Evolutionary conservation across 164 flowering plant genomes (phyloP).

Genomic region (Vitis rotundifolia): DNA sequence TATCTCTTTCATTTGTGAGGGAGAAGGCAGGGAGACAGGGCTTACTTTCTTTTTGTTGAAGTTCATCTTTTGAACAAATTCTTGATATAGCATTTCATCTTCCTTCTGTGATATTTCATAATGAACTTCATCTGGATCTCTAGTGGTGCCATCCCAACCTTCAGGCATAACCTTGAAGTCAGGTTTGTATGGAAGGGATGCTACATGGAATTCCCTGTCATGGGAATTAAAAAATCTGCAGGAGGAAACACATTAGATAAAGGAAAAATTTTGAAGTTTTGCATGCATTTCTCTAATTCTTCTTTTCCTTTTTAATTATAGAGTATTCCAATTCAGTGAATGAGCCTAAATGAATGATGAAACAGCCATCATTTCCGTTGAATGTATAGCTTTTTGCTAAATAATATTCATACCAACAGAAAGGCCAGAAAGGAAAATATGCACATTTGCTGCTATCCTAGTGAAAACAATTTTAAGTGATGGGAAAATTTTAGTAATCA

Average conservation of each 20-base stretch:
- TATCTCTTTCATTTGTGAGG: background rate
- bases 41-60: slow-evolving; percentile 84
- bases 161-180: slow-evolving; percentile 98
- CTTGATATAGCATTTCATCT: slow-evolving; percentile 83
- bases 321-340: background rate
- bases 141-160: slow-evolving; percentile 94
- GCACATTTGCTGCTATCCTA: too few species aligned
- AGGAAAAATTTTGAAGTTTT: background rate
- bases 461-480: too few species aligned
- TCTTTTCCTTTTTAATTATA: background rate
- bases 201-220: slow-evolving; percentile 94
- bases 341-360: background rate
- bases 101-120: slow-evolving; percentile 91
- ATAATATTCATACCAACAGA: too few species aligned
- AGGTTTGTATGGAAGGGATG: slow-evolving; percentile 90
- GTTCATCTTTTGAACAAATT: slow-evolving; percentile 75
- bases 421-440: too few species aligned
- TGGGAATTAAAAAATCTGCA: slow-evolving; percentile 78
- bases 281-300: background rate
- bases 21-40: background rate
- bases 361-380: background rate
- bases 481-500: too few species aligned
- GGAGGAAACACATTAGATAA: background rate
- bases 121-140: slow-evolving; percentile 90
- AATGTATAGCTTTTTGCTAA: background rate